phyloP scores from a whole-genome alignment of 202 grass and related monocot species.

The Musa balbisiana region DNA sequence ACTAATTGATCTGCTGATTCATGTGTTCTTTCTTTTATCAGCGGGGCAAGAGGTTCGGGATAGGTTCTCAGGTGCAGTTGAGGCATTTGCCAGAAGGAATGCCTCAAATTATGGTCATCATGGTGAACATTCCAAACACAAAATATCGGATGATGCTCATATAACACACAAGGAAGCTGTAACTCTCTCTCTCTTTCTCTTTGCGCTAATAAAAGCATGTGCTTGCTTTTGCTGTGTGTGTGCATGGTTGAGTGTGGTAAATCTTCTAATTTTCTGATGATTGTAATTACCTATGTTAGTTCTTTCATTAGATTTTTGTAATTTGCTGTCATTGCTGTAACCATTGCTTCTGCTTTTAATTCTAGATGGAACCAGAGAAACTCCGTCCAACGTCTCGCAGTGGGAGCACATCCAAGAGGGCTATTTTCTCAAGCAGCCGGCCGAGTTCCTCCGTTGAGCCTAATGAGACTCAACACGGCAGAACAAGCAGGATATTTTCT shows the following conservation, averaged over 20 bases:
- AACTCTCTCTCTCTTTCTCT: background rate
- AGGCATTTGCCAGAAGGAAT: slow-evolving; percentile 21
- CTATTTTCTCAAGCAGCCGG: slow-evolving; percentile 7
- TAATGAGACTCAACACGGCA: slow-evolving; percentile 20
- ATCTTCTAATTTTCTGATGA: too few species aligned
- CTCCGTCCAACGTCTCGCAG: slow-evolving; percentile 4
- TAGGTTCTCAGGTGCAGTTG: slow-evolving; percentile 1
- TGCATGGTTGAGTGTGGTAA: background rate
- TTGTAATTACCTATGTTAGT: background rate
- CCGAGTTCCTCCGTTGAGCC: slow-evolving; percentile 6
- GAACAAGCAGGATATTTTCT: slow-evolving; percentile 54
- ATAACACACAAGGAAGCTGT: slow-evolving; percentile 3
- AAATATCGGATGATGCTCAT: background rate
- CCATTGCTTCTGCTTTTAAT: background rate
- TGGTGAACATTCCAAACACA: slow-evolving; percentile 20
- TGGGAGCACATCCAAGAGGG: slow-evolving; percentile 23
- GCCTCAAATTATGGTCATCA: slow-evolving; percentile 15
- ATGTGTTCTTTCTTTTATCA: background rate
- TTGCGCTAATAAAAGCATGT: background rate
- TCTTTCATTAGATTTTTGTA: background rate
- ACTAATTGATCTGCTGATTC: background rate
- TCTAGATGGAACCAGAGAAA: background rate
- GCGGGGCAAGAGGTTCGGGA: slow-evolving; percentile 13
- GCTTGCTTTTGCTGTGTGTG: background rate
- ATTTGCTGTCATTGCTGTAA: background rate